Conservation (phyloP, 768 basidiomycete genomes). For the Podaxis mareebaensis region DNA sequence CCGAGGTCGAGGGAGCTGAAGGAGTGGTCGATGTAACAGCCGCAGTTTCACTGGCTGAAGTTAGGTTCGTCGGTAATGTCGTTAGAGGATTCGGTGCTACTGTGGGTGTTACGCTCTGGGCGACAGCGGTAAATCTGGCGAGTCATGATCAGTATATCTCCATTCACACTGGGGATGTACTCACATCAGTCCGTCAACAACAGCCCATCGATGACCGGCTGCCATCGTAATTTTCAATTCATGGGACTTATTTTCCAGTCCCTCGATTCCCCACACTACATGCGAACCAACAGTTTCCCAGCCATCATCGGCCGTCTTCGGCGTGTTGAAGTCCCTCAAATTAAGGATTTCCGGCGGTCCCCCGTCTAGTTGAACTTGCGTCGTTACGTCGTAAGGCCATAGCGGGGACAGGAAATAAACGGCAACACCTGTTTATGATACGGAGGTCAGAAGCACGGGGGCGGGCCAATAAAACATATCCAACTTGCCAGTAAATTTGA, state of each 20-base stretch:
- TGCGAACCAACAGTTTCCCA: slow-evolving; percentile 38
- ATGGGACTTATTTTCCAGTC: slow-evolving; percentile 34
- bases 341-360: slow-evolving; percentile 25
- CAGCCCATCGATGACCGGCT: slow-evolving; percentile 31
- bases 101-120: neutral
- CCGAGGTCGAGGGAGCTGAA: neutral
- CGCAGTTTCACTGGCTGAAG: neutral
- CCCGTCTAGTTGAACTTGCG: slow-evolving; percentile 30
- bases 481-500: slow-evolving; percentile 13
- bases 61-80: neutral
- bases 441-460: neutral
- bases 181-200: slow-evolving; percentile 42
- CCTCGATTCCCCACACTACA: slow-evolving; percentile 36
- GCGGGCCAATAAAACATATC: neutral
- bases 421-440: slow-evolving; percentile 28
- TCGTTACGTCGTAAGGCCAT: slow-evolving; percentile 38
- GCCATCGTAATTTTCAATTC: slow-evolving; percentile 37
- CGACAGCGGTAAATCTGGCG: neutral
- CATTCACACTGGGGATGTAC: slow-evolving; percentile 14
- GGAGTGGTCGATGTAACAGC: neutral
- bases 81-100: neutral
- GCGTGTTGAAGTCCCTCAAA: slow-evolving; percentile 20
- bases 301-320: slow-evolving; percentile 17
- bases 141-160: neutral
- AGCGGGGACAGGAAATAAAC: slow-evolving; percentile 35